phyloP scores from a whole-genome alignment of 2,329 filamentous ascomycete species.

The Calonectria honghensis region DNA sequence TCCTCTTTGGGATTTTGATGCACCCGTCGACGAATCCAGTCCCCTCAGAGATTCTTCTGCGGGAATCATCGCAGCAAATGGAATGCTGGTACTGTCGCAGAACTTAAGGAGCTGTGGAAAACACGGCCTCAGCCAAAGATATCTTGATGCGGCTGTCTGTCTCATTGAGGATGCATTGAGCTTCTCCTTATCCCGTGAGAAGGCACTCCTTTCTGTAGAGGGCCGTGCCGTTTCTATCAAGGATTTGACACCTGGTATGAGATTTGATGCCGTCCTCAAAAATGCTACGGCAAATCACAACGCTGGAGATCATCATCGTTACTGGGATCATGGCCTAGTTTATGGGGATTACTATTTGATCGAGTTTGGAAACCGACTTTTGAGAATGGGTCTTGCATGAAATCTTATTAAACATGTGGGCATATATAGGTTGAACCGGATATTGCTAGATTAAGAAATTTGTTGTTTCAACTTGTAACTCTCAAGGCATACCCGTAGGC shows the following conservation, averaged over 20 bases:
- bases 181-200: slow-evolving; percentile 52
- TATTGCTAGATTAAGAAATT: not conserved
- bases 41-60: slow-evolving; percentile 62
- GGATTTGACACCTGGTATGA: slow-evolving; percentile 12
- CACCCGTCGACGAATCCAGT: slow-evolving; percentile 58
- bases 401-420: too few species aligned
- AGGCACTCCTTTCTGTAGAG: slow-evolving; percentile 4
- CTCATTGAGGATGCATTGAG: slow-evolving; percentile 58
- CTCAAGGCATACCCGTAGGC: not conserved
- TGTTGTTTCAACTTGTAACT: not conserved
- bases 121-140: slow-evolving; percentile 47
- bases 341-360: slow-evolving; percentile 71
- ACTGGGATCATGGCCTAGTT: slow-evolving; percentile 64
- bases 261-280: slow-evolving; percentile 56
- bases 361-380: slow-evolving; percentile 47
- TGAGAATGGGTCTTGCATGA: slow-evolving; percentile 39
- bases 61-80: slow-evolving; percentile 63
- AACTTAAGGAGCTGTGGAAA: slow-evolving; percentile 50
- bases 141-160: slow-evolving; percentile 52
- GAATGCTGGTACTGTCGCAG: slow-evolving; percentile 61
- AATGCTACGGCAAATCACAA: slow-evolving; percentile 60
- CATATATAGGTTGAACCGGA: not conserved
- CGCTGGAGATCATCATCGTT: slow-evolving; percentile 52
- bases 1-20: slow-evolving; percentile 68
- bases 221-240: not conserved